A percentile compares a stretch with the other conserved stretches of the same genome.
Conservation (phyloP, 2,329 filamentous ascomycete species). For the Verticillium albo-atrum region DNA sequence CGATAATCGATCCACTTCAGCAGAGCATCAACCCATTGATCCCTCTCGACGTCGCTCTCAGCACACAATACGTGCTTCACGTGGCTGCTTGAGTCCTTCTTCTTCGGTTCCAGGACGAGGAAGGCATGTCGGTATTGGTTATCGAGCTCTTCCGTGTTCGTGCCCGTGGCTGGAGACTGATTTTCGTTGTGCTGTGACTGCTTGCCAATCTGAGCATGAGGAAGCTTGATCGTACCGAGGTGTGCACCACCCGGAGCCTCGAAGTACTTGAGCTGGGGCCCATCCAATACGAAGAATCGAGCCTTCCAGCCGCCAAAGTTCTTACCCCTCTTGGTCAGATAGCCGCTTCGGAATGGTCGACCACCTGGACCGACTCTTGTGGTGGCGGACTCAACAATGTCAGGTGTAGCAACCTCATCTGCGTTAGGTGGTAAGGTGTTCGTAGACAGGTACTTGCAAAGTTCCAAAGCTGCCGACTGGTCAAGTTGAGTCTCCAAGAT, state of each 20-base stretch:
- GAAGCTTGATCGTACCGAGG: slow-evolving; percentile 87
- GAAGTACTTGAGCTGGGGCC: slow-evolving; percentile 75
- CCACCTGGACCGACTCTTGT: slow-evolving; percentile 54
- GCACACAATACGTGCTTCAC: slow-evolving; percentile 94
- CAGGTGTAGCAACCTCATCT: slow-evolving; percentile 43
- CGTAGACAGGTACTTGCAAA: slow-evolving; percentile 83
- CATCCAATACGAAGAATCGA: slow-evolving; percentile 57
- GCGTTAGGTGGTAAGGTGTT: slow-evolving; percentile 58
- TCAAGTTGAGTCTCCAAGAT: slow-evolving; percentile 81
- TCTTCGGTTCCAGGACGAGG: slow-evolving; percentile 89
- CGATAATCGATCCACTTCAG: slow-evolving; percentile 82
- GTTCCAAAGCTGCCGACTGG: slow-evolving; percentile 67
- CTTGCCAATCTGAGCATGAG: slow-evolving; percentile 88
- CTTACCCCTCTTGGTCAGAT: slow-evolving; percentile 94
- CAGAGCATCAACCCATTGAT: slow-evolving; percentile 88
- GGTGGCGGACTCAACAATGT: slow-evolving; percentile 26
- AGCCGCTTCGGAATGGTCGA: slow-evolving; percentile 75
- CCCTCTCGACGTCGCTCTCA: slow-evolving; percentile 87
- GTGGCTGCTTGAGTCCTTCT: slow-evolving; percentile 83
- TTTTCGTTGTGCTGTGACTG: slow-evolving; percentile 66
- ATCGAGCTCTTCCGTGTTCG: slow-evolving; percentile 68
- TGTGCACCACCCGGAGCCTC: slow-evolving; percentile 88
- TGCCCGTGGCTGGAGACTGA: slow-evolving; percentile 54
- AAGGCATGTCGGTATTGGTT: slow-evolving; percentile 97
- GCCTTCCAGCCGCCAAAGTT: slow-evolving; percentile 99